A percentile compares a stretch with the other conserved stretches of the same genome.
phyloP scores from a whole-genome alignment of 768 basidiomycete species.

The Boletus sp. region DNA sequence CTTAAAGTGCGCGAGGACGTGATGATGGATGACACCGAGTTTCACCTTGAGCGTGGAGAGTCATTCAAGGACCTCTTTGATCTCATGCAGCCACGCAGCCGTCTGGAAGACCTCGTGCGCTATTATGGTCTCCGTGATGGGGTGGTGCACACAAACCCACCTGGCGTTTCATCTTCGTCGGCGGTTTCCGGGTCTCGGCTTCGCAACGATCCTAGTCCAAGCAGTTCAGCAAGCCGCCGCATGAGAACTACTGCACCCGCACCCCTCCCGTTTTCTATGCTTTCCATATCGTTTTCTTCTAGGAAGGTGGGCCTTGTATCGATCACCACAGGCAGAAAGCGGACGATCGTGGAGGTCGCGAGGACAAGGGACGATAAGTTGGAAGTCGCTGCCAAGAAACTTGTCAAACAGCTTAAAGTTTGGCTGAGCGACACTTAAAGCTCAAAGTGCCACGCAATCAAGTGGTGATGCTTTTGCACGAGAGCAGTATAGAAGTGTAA shows the following conservation, averaged over 20 bases:
- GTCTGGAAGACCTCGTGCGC: conserved; percentile 73
- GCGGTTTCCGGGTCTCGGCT: neutral
- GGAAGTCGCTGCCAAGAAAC: conserved; percentile 51
- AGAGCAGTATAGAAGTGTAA: too few relatives aligned
- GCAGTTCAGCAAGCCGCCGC: conserved; percentile 1
- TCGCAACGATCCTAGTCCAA: neutral
- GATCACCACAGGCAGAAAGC: conserved; percentile 36
- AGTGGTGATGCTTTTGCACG: neutral
- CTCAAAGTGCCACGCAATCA: neutral
- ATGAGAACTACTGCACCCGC: neutral
- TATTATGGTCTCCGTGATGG: conserved; percentile 41
- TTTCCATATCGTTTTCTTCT: conserved; percentile 43
- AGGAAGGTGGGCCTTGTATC: conserved; percentile 39
- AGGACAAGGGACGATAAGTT: conserved; percentile 53
- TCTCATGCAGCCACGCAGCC: conserved; percentile 66
- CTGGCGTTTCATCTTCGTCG: conserved; percentile 3
- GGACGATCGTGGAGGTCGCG: conserved; percentile 55
- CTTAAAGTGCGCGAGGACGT: conserved; percentile 81
- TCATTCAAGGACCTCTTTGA: conserved; percentile 80
- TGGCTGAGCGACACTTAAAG: conserved; percentile 36
- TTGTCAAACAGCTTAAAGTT: conserved; percentile 47
- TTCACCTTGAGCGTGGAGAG: conserved; percentile 75
- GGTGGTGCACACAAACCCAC: conserved; percentile 24
- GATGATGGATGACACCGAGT: conserved; percentile 67
- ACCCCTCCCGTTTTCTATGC: conserved; percentile 34